Base-by-base conservation (phyloP, 2,329 filamentous ascomycete genomes). In the Pyrenochaeta sp. region DNA sequence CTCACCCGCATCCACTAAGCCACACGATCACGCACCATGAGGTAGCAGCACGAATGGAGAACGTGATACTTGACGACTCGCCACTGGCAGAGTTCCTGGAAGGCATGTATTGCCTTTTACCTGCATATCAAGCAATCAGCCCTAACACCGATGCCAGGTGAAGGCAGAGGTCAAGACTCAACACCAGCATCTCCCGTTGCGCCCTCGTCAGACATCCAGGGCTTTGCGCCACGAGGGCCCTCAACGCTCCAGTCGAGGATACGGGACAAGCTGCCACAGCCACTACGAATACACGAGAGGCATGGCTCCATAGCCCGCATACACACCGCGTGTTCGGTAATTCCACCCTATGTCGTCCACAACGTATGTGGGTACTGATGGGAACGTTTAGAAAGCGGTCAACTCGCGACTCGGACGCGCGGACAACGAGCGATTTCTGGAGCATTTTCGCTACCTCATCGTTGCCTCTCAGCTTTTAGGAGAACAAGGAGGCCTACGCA, bases 401-500 rank as follows among this genome's bases (percentile, higher is more conserved):
- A 90, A 90, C 64, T 88, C 89, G 40, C 86, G 87, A 60, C 85
- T 96, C 62, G 89, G 91, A 54, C 85, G 89, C 64, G 88, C 86
- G 67, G 93, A 96, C 68, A 96, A 93, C 73, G 85, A 90, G 66
- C 89, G 89, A 65, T 97, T 97, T 71, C 84, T 97, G 58, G 93
- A 97, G 78, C 91, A 93, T 73, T 97, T 97, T 72, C 91, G 93
- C 63, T 97, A 97, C 79, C 90, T 91, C 24, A 91, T 97, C 64
- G 91, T 97, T 72, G 93, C 93, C 50, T 97, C 93, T 24, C 93
- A 97, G 75, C 85, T 97, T 13, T 83, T 97, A 40, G 92, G 88
- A 70, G 90, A 90, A 40, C 78, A 80, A 60, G 78, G 76, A 28
- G 72, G 78, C 13, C 59, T 81, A 43, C 77, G 78, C 36, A 56